Conservation (phyloP, 768 basidiomycete species). For the Macrolepiota dolichaula region DNA sequence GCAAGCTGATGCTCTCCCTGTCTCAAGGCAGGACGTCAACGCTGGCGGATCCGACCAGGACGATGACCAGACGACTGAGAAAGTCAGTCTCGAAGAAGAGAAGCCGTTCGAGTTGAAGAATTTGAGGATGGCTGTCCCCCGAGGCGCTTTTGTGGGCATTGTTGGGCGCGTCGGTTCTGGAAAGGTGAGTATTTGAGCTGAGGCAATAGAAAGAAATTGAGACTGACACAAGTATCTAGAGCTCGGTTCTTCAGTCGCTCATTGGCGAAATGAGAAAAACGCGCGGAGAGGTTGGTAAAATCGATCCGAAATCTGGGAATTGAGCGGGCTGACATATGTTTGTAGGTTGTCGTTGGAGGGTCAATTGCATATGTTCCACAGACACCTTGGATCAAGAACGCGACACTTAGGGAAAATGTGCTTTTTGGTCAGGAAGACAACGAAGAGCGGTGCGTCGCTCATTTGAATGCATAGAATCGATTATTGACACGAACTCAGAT, state of each 20-base stretch:
- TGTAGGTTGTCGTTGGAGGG: constrained; percentile 23
- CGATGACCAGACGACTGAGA: constrained; percentile 4
- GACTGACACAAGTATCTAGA: constrained; percentile 29
- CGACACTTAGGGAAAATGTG: constrained; percentile 71
- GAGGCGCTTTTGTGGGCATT: constrained; percentile 64
- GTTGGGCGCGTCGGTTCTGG: constrained; percentile 78
- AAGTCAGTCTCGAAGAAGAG: neutral
- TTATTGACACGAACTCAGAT: constrained; percentile 22
- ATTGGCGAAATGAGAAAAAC: constrained; percentile 68
- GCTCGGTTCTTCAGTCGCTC: constrained; percentile 50
- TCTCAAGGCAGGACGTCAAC: neutral
- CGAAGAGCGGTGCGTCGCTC: constrained; percentile 39
- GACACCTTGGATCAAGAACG: constrained; percentile 63
- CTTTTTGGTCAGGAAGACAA: constrained; percentile 68
- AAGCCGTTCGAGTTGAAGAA: constrained; percentile 49
- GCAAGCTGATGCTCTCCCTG: constrained; percentile 6
- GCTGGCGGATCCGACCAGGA: constrained; percentile 6
- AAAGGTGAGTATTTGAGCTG: constrained; percentile 39
- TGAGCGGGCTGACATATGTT: neutral
- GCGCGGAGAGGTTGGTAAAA: constrained; percentile 44
- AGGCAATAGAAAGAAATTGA: neutral
- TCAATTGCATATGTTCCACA: constrained; percentile 59
- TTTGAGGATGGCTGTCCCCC: constrained; percentile 42
- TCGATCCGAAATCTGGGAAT: neutral
- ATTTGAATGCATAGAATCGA: neutral